A percentile compares a stretch with the other conserved stretches of the same genome.
phyloP scores from a whole-genome alignment of 2,329 filamentous ascomycete genomes.

The Nemania sp. region DNA sequence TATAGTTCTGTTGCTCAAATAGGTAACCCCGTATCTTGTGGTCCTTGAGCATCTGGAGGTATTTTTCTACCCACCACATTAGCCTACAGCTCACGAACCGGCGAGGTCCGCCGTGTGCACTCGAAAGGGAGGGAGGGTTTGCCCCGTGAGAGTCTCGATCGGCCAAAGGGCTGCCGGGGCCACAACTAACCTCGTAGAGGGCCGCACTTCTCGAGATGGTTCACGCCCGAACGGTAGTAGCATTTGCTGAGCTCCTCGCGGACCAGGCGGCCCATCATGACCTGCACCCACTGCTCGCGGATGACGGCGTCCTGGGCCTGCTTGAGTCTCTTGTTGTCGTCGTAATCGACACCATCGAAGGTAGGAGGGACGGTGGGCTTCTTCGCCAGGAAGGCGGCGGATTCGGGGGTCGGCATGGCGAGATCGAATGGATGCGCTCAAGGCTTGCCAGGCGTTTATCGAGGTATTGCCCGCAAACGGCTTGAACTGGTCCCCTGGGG shows the following conservation, averaged over 20 bases:
- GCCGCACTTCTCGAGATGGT: constrained; percentile 87
- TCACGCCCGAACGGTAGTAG: constrained; percentile 82
- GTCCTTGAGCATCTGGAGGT: constrained; percentile 76
- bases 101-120: neutral
- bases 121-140: neutral
- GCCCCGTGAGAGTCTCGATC: constrained; percentile 6
- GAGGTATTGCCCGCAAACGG: neutral
- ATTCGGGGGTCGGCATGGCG: constrained; percentile 82
- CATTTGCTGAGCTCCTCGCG: constrained; percentile 84
- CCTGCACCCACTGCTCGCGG: constrained; percentile 85
- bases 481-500: neutral
- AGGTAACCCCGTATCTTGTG: constrained; percentile 79
- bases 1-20: constrained; percentile 79
- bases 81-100: constrained; percentile 14
- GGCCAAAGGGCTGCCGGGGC: neutral
- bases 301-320: constrained; percentile 81
- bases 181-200: constrained; percentile 72
- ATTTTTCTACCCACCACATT: constrained; percentile 53
- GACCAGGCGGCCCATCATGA: constrained; percentile 86
- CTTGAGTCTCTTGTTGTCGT: constrained; percentile 80
- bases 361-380: constrained; percentile 82
- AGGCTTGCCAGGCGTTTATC: constrained; percentile 1
- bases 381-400: constrained; percentile 77
- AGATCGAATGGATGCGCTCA: neutral
- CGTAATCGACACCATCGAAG: constrained; percentile 86